Base-by-base conservation (phyloP, 345 rosid genomes). In the Salix udensis region DNA sequence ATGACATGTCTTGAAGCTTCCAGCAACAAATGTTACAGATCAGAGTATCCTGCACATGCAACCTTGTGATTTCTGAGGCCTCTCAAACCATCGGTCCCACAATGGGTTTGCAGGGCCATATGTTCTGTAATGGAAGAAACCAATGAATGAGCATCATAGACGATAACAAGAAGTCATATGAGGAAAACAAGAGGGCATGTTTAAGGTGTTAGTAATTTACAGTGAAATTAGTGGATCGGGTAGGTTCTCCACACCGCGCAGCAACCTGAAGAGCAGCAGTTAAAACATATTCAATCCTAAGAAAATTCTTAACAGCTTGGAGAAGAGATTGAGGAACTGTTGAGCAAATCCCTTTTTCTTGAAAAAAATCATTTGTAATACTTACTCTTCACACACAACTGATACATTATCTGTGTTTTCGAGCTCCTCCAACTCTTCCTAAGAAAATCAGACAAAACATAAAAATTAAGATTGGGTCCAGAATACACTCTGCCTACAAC, bases 61-160 rank as follows among this genome's bases (percentile, higher is more conserved):
- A 58, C 89, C 91, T 74, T 78, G 83, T 36, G 89, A 80, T 65
- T 90, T 90, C 70, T 85, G 90, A 1, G 90, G 88, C 77, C 91
- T 85, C 82, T 92, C 91, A 82, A 92, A 92, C 94, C 97, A 92
- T 72, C 91, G 81, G 64, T 91, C 97, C 91, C 97, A 91, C 68
- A 62, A 62, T 15, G 86, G 82, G 82, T 90, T 82, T 55, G 83
- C 55, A 67, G 91, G 89, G 64, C 91, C 94, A 72, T 34, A 87
- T 65, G 91, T 92, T 85, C 97, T 92, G 94, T 55, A 75, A 73
- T 60, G 68, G 36, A 70, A 18, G 14, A 21, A 52, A n/a, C 42
- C 68, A 46, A 15, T 76, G 31, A 68, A 36, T 31, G 16, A 78
- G 18, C 65, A 31, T 79, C 16, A 77, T 71, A 11, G 64, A 65